Conservation (phyloP, 192 early-diverging fungal genomes). For the Coemansia sp. region DNA sequence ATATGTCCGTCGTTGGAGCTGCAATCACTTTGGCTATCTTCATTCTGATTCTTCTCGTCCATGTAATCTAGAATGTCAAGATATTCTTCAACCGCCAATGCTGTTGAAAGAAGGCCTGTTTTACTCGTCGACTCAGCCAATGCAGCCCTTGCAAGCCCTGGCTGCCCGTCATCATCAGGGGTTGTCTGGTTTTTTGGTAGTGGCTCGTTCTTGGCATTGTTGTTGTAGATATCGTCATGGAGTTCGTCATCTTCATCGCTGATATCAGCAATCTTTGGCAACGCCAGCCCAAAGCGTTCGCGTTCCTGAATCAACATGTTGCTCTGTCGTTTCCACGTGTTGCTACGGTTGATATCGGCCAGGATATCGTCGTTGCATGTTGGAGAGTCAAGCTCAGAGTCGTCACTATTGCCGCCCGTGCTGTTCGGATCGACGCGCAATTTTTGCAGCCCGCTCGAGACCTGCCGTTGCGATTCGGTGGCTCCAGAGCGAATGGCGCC, state of each 20-base stretch:
- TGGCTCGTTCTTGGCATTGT: not conserved
- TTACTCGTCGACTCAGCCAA: not conserved
- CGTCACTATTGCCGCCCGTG: constrained; percentile 10
- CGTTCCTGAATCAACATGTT: constrained; percentile 42
- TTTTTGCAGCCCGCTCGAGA: not conserved
- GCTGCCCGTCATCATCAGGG: not conserved
- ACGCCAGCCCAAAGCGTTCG: constrained; percentile 28
- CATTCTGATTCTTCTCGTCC: constrained; percentile 15
- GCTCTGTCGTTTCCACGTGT: constrained; percentile 47
- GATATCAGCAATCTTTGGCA: constrained; percentile 33
- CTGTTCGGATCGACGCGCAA: not conserved
- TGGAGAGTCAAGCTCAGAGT: not conserved
- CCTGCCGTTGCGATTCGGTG: not conserved
- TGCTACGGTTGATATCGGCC: constrained; percentile 33
- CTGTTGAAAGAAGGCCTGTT: not conserved
- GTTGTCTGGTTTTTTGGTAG: not conserved
- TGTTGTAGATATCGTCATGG: not conserved
- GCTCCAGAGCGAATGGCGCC: not conserved
- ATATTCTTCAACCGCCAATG: constrained; percentile 35
- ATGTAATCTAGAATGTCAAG: constrained; percentile 51
- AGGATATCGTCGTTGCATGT: constrained; percentile 25
- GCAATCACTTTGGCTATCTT: not conserved
- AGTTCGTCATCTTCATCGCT: constrained; percentile 18
- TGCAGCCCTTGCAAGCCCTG: not conserved
- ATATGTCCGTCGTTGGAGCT: constrained; percentile 41